Base-by-base conservation (phyloP, 805 yeast genomes). In the Yarrowia osloensis region DNA sequence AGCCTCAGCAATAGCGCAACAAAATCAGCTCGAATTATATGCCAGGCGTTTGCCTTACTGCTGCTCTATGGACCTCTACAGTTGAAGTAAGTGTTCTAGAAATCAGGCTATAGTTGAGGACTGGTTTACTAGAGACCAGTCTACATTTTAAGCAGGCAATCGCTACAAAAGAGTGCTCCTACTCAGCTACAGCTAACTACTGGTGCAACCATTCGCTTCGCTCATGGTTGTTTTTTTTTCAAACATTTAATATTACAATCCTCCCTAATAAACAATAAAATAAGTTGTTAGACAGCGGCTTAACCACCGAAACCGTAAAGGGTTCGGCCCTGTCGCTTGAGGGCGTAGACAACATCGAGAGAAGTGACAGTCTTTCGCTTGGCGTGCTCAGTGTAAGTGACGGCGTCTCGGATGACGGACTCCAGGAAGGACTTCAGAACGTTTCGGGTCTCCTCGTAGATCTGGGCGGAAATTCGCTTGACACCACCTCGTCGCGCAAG, bases 401-500 rank as follows among this genome's bases (percentile, higher is more conserved):
- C 98, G 76, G 98, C 98, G 77, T 94, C 98, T 87, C 98, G 91
- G 83, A 94, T 94, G 75, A 94, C 97, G 79, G 90, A 88, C 84
- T 91, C 97, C 80, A 94, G 87, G 89, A 94, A 94, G 69, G 96
- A 85, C 85, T 93, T 92, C 74, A 94, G 86, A 75, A 94, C 98
- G 75, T 89, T 92, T 87, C 98, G 92, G 78, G 94, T 97, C 85
- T 93, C 97, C 84, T 93, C 98, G 86, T 93, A 93, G 81, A 93
- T 94, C 80, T 92, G 85, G 81, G 97, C 98, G 72, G 98, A 93
- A 78, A 93, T 93, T 90, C 98, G 97, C 89, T 93, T 93, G 80
- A 93, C 98, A 92, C 98, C 98, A 85, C 98, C 98, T 91, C 98
- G 93, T 89, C 98, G 93, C 65, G 98, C 98, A 77, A 93, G 89